Conservation (phyloP, 306 rosid genomes). For the Comarum palustre region DNA sequence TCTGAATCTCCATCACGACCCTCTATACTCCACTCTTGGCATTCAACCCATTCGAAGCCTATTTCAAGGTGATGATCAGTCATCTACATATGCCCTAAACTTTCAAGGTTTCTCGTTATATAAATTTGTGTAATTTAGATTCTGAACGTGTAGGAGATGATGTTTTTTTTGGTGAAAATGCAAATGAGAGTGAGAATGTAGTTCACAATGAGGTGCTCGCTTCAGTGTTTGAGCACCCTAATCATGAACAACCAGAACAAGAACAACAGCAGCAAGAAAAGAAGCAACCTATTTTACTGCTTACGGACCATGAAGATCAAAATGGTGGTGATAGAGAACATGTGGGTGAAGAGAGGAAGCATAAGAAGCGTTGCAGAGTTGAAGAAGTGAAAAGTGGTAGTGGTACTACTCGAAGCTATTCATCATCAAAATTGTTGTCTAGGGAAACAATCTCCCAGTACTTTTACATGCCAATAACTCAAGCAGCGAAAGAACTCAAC, state of each 20-base stretch:
- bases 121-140: not conserved
- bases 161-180: constrained; percentile 23
- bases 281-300: not conserved
- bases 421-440: constrained; percentile 36
- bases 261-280: not conserved
- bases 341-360: constrained; percentile 9
- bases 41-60: constrained; percentile 31
- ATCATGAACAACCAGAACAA: not conserved
- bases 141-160: constrained; percentile 31
- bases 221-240: constrained; percentile 26
- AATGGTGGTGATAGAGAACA: not conserved
- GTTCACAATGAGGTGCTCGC: constrained; percentile 29
- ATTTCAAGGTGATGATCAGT: constrained; percentile 30
- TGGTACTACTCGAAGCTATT: not conserved
- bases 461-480: constrained; percentile 77
- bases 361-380: not conserved
- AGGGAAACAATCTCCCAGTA: constrained; percentile 49
- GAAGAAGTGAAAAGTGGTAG: constrained; percentile 27
- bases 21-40: constrained; percentile 24
- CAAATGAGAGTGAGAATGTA: constrained; percentile 17
- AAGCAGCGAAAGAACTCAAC: constrained; percentile 72
- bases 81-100: too few relatives aligned
- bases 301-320: constrained; percentile 18
- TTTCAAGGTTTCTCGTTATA: not conserved
- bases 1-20: constrained; percentile 13